Evolutionary conservation across 2,329 filamentous ascomycete species (phyloP).

Genomic region (Coleophoma crateriformis): DNA sequence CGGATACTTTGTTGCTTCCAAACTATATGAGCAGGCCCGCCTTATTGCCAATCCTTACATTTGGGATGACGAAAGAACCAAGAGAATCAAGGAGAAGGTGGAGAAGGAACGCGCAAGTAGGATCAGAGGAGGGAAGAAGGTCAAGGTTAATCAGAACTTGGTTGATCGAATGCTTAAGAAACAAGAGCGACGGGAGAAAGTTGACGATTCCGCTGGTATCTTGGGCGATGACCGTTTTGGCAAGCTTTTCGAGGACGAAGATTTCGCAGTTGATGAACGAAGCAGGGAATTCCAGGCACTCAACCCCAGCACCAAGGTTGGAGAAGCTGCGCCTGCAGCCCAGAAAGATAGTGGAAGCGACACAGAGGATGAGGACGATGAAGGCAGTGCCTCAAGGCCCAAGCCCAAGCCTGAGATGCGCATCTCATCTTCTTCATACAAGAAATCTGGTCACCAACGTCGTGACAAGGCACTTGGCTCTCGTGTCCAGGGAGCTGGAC

Average conservation of each 20-base stretch:
- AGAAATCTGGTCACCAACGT: conserved; percentile 47
- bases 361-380: conserved; percentile 37
- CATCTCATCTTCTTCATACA: conserved; percentile 63
- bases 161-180: conserved; percentile 69
- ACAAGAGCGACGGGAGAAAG: conserved; percentile 52
- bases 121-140: conserved; percentile 92
- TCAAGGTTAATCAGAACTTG: conserved; percentile 87
- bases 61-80: conserved; percentile 86
- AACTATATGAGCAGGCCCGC: conserved; percentile 89
- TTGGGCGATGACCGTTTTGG: conserved; percentile 84
- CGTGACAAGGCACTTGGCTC: conserved; percentile 51
- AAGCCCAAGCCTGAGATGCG: conserved; percentile 46
- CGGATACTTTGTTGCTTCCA: conserved; percentile 94
- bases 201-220: conserved; percentile 57
- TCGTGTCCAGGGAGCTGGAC: conserved; percentile 44
- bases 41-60: conserved; percentile 91
- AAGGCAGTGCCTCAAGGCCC: conserved; percentile 23
- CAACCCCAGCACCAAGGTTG: conserved; percentile 72
- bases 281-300: conserved; percentile 81
- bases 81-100: conserved; percentile 90
- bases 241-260: conserved; percentile 85
- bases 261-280: conserved; percentile 86
- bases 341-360: conserved; percentile 28
- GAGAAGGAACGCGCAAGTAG: conserved; percentile 94
- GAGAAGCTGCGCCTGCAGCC: conserved; percentile 28